phyloP scores from a whole-genome alignment of 768 basidiomycete genomes.

The Mycena floridula region DNA sequence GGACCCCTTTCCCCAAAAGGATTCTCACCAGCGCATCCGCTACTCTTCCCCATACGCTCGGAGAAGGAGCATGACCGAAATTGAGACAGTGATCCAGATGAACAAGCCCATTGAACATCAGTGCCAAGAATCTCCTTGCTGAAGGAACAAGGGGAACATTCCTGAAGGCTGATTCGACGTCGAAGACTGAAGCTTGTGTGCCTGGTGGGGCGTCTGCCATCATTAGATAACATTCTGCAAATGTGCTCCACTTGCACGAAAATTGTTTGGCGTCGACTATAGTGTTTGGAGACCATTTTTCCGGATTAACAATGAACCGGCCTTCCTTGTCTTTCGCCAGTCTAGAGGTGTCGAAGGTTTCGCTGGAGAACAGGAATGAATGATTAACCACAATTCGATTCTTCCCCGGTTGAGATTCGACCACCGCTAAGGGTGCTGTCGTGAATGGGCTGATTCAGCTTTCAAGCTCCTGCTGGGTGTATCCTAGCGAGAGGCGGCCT shows the following conservation, averaged over 20 bases:
- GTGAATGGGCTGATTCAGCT: conserved; percentile 17
- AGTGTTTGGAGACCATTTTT: conserved; percentile 18
- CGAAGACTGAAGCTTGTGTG: conserved; percentile 28
- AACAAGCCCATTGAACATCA: conserved; percentile 15
- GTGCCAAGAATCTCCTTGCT: conserved; percentile 16
- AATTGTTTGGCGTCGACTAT: conserved; percentile 18
- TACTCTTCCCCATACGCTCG: conserved; percentile 24
- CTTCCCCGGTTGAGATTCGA: conserved; percentile 17
- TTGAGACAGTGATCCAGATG: conserved; percentile 22
- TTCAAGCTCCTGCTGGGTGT: conserved; percentile 6
- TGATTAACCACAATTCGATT: conserved; percentile 21
- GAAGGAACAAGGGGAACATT: conserved; percentile 24
- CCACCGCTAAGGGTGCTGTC: conserved; percentile 19
- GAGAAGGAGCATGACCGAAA: conserved; percentile 23
- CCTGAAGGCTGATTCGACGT: conserved; percentile 30
- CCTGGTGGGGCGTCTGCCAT: conserved; percentile 24
- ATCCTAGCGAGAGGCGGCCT: conserved; percentile 10
- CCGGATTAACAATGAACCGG: conserved; percentile 5
- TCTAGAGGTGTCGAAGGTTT: background rate
- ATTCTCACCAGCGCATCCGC: conserved; percentile 26
- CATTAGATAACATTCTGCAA: conserved; percentile 15
- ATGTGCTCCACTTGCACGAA: conserved; percentile 25
- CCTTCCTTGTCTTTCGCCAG: background rate
- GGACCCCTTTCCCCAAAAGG: conserved; percentile 7
- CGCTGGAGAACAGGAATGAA: conserved; percentile 10